Base-by-base conservation (phyloP, 805 yeast genomes). In the Scheffersomyces lignosus region DNA sequence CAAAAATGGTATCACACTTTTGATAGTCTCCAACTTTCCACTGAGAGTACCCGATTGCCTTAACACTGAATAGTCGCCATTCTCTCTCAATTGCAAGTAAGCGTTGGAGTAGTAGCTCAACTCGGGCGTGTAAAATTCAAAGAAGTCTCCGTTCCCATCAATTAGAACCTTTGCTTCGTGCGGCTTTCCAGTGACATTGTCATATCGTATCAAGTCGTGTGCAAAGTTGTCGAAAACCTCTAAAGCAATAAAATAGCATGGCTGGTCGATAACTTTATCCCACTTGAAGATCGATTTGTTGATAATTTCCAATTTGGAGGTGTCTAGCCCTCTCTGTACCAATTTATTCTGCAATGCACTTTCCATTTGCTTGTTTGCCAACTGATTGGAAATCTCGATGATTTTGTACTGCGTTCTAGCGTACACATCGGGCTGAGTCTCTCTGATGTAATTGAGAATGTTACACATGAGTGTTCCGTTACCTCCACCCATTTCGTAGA, bases 401-500 rank as follows among this genome's bases (percentile, higher is more conserved):
- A 85, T 80, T 54, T 77, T 78, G 54, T 87, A 87, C 47, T 73
- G 71, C 0, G 88, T 82, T 26, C 78, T 68, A 9, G 64, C 58
- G 56, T 86, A 87, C n/a, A 87, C 79, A 26, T 83, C 89, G 0
- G 95, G 90, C 45, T 83, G 81, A 15, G 73, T 65, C 18, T 62
- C 62, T 43, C 76, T 67, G 41, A 87, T 72, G 54, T 71, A 87
- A 51, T 81, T 80, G 44, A 87, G 59, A 8, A 87, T 75, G 51
- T 87, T 83, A 36, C 72, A 57, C 96, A 88, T 87, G 41, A 87
- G 60, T 0, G 95, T 87, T 28, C 95, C 95, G 51, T 87, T 87
- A 47, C 96, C 96, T 15, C 89, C 95, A 41, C 95, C 96, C 71
- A 86, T 78, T 60, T 88, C 96, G 60, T 87, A 88, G 17, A 87